These are phyloP conservation scores for Leptographium radiaticola DNA, from an alignment of 2,329 filamentous ascomycete species.

Conservation along the genomic window DNA sequence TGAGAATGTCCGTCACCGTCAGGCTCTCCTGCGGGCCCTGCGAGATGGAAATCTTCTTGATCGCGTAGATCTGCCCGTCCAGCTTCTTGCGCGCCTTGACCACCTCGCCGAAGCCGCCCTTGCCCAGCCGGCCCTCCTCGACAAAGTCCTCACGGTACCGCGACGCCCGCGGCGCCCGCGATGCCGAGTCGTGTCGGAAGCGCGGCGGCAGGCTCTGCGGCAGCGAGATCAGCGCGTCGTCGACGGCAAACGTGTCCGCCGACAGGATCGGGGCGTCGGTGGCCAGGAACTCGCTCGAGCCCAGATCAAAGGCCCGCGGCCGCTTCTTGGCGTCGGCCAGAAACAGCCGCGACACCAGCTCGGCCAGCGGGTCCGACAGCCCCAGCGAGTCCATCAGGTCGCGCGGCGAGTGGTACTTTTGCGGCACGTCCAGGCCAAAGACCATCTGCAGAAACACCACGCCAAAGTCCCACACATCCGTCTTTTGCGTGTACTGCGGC, in stretches of 20 bases:
- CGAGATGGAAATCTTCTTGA: slow-evolving; percentile 91
- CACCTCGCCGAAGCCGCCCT: slow-evolving; percentile 91
- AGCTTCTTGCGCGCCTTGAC: slow-evolving; percentile 91
- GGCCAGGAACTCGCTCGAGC: slow-evolving; percentile 52
- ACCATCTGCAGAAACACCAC: slow-evolving; percentile 89
- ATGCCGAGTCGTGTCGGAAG: slow-evolving; percentile 49
- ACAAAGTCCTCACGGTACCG: slow-evolving; percentile 83
- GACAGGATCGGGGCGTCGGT: slow-evolving; percentile 48
- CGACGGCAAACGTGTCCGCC: slow-evolving; percentile 27
- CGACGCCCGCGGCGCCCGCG: slow-evolving; percentile 42
- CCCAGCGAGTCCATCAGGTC: slow-evolving; percentile 57
- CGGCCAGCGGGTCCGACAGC: slow-evolving; percentile 62
- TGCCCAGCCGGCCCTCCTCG: slow-evolving; percentile 77
- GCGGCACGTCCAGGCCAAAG: slow-evolving; percentile 65
- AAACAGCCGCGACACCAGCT: slow-evolving; percentile 76
- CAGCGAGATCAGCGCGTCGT: slow-evolving; percentile 29
- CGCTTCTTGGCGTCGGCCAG: slow-evolving; percentile 72
- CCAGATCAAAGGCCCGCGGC: slow-evolving; percentile 64
- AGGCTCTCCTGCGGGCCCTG: slow-evolving; percentile 67
- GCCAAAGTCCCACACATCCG: slow-evolving; percentile 91
- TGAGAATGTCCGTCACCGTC: slow-evolving; percentile 72
- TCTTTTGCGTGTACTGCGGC: slow-evolving; percentile 57
- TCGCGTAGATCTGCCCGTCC: slow-evolving; percentile 84
- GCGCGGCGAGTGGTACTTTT: slow-evolving; percentile 67
- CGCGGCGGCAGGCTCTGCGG: slow-evolving; percentile 24